A percentile compares a stretch with the other conserved stretches of the same genome.
Conservation (phyloP, 2,329 filamentous ascomycete species). For the Calonectria pseudoturangicola region DNA sequence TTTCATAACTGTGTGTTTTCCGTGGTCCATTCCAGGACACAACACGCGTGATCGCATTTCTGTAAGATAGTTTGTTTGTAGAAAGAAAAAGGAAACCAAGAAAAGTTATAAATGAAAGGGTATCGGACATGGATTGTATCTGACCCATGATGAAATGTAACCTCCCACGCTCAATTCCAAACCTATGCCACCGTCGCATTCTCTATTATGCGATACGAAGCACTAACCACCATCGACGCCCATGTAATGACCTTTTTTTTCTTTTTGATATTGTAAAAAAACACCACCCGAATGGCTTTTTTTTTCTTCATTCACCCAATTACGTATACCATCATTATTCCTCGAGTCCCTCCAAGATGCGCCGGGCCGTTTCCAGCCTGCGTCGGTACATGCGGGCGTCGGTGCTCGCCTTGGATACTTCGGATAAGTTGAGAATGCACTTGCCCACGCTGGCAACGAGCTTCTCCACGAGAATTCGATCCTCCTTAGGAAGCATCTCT, state of each 20-base stretch:
- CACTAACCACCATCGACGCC: slow-evolving; percentile 41
- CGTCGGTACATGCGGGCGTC: slow-evolving; percentile 80
- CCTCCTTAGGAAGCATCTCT: slow-evolving; percentile 70
- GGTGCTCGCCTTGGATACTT: slow-evolving; percentile 72
- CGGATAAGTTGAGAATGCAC: slow-evolving; percentile 75
- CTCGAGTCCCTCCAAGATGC: slow-evolving; percentile 82
- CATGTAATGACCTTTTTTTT: slow-evolving; percentile 40
- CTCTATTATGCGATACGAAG: slow-evolving; percentile 42
- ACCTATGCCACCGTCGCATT: slow-evolving; percentile 40
- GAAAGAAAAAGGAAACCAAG: slow-evolving; percentile 9
- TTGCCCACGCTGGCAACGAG: slow-evolving; percentile 76
- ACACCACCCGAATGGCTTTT: slow-evolving; percentile 31
- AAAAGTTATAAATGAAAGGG: slow-evolving; percentile 48
- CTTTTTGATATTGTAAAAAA: slow-evolving; percentile 20
- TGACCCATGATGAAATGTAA: slow-evolving; percentile 51
- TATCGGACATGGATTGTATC: slow-evolving; percentile 54
- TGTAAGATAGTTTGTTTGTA: slow-evolving; percentile 9
- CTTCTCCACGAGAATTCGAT: slow-evolving; percentile 76
- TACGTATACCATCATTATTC: slow-evolving; percentile 52
- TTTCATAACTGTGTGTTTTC: slow-evolving; percentile 16
- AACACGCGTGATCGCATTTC: background rate
- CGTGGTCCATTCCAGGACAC: background rate
- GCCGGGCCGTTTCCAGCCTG: slow-evolving; percentile 83
- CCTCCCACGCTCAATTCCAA: slow-evolving; percentile 51
- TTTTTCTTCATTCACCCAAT: background rate